phyloP scores from a whole-genome alignment of 1,139 yeast species.

The Kodamaea plutei region DNA sequence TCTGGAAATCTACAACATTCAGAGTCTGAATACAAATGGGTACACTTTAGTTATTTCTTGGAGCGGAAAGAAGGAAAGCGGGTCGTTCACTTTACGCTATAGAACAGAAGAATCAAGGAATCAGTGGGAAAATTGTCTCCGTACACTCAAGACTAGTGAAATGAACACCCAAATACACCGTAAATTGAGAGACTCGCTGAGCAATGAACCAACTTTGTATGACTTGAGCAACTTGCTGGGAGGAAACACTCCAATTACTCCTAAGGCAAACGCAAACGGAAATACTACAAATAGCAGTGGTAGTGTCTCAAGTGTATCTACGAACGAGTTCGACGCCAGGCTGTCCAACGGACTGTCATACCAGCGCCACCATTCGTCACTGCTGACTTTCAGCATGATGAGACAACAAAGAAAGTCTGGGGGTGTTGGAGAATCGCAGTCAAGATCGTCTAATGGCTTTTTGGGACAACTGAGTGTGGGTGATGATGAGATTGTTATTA shows the following conservation, averaged over 20 bases:
- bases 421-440: conserved; percentile 12
- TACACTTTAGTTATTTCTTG: conserved; percentile 67
- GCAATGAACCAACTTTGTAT: conserved; percentile 3
- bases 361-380: conserved; percentile 43
- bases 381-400: conserved; percentile 47
- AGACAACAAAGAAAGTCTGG: conserved; percentile 26
- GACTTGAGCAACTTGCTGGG: conserved; percentile 1
- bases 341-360: conserved; percentile 8
- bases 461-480: conserved; percentile 1
- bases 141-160: conserved; percentile 39
- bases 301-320: conserved; percentile 1
- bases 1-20: conserved; percentile 57
- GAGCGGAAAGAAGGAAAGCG: conserved; percentile 75
- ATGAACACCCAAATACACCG: conserved; percentile 40
- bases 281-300: neutral
- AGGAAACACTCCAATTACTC: too few relatives aligned
- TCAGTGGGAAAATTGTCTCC: conserved; percentile 66
- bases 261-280: neutral
- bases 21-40: conserved; percentile 36
- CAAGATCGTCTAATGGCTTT: conserved; percentile 10
- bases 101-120: conserved; percentile 65
- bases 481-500: conserved; percentile 29
- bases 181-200: conserved; percentile 38
- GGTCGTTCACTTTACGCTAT: conserved; percentile 66
- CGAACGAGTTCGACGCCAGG: conserved; percentile 1